A percentile compares a stretch with the other conserved stretches of the same genome.
phyloP scores from a whole-genome alignment of 1,139 yeast genomes.

The Petasospora rhodanensis region DNA sequence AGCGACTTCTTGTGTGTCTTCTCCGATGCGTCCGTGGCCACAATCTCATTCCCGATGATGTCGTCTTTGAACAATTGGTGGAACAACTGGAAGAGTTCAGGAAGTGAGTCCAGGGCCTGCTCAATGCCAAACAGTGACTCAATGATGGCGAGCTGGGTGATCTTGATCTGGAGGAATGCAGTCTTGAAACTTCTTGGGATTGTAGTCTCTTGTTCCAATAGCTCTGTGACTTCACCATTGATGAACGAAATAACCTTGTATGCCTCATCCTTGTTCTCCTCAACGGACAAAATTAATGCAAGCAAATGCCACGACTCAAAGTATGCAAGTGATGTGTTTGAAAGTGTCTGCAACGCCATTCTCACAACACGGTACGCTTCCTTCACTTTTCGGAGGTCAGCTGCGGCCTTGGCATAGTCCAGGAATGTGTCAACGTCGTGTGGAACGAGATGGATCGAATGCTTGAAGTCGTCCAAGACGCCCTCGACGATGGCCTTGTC shows the following conservation, averaged over 20 bases:
- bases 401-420: slow-evolving; percentile 32
- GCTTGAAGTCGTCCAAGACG: slow-evolving; percentile 11
- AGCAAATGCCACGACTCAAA: slow-evolving; percentile 49
- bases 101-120: slow-evolving; percentile 58
- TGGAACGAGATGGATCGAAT: slow-evolving; percentile 15
- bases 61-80: slow-evolving; percentile 46
- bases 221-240: slow-evolving; percentile 28
- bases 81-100: slow-evolving; percentile 62
- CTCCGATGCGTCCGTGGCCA: neutral
- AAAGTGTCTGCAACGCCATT: slow-evolving; percentile 15
- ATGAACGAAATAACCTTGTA: slow-evolving; percentile 40
- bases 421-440: slow-evolving; percentile 17
- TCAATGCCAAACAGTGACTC: slow-evolving; percentile 60
- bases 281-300: slow-evolving; percentile 46
- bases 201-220: slow-evolving; percentile 11
- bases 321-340: slow-evolving; percentile 35
- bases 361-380: slow-evolving; percentile 35
- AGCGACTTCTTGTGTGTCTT: slow-evolving; percentile 12
- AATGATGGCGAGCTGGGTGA: slow-evolving; percentile 69
- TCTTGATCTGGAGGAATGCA: slow-evolving; percentile 63
- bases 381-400: slow-evolving; percentile 31
- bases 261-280: slow-evolving; percentile 44
- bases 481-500: slow-evolving; percentile 2
- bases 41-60: slow-evolving; percentile 1
- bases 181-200: slow-evolving; percentile 38